These are phyloP conservation scores for Anethum foeniculum DNA, from an alignment of 140 eudicot genomes.

Conservation along the genomic window DNA sequence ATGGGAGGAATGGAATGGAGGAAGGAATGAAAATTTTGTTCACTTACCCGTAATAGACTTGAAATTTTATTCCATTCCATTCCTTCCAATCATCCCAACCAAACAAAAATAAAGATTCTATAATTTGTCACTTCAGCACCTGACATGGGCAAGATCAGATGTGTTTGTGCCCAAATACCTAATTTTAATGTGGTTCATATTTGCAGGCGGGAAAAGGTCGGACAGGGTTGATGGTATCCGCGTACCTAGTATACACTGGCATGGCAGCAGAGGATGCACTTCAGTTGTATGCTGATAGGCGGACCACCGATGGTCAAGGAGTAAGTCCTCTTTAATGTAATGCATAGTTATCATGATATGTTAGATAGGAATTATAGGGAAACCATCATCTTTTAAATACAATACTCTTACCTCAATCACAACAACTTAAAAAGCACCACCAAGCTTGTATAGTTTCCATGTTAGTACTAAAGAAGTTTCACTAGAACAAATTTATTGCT, in stretches of 20 bases:
- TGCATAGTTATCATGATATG: not conserved
- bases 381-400: not conserved
- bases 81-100: no score
- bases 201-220: conserved; percentile 87
- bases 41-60: no score
- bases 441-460: not conserved
- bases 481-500: not conserved
- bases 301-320: conserved; percentile 70
- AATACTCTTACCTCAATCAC: not conserved
- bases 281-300: conserved; percentile 70
- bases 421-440: no score
- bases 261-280: conserved; percentile 70
- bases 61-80: no score
- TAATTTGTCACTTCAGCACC: not conserved
- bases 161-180: not conserved
- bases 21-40: no score
- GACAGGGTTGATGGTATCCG: conserved; percentile 74
- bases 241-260: conserved; percentile 56
- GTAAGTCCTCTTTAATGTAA: conserved; percentile 22
- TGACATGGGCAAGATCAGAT: not conserved
- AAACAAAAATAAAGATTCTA: no score
- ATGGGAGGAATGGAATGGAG: no score
- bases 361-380: not conserved
- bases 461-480: not conserved
- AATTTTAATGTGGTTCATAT: not conserved